Evolutionary conservation across 2,329 filamentous ascomycete species (phyloP), one percentile per base, ranked within the genome.

Genomic region (Sporothrix humicola): DNA sequence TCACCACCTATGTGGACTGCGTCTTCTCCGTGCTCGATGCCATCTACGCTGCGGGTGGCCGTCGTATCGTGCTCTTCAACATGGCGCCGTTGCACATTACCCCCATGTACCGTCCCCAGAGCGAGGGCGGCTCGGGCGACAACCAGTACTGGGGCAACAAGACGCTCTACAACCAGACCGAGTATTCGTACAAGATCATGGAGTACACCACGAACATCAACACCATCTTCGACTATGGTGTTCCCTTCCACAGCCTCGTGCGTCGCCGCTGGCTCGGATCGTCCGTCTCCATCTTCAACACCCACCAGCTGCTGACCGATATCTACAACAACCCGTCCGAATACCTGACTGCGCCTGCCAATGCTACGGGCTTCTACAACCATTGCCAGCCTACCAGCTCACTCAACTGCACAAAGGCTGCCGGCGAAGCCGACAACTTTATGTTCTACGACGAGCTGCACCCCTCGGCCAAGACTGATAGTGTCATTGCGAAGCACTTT

Each of bases 401-500:
- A 9, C 71, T 73, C 4, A 75, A 79, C 4, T 88, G 86, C 75
- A 78, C 78, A 4, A 74, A 82, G 73, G 82, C 82, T 52, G 76
- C 81, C 15, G 73, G 84, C 3, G 83, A 84, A 48, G 80, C 84
- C 48, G 87, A 91, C 76, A 89, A 87, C 63, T 95, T 88, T 79
- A 76, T 93, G 79, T 95, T 92, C 91, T 87, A 86, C 77, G 92
- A 95, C 81, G 87, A 90, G 79, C 80, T 95, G 79, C 93, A 95
- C 82, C 91, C 92, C 0, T 90, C 89, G 44, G 86, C 90, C 81
- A 87, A 88, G 81, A 87, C 90, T 8, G 71, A 71, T 65, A 69
- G 52, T 59, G 31, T 75, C 69, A 74, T 76, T 63, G 74, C 73
- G 12, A 20, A 73, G 42, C 17, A 83, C 71, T 86, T 87, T 72